Conservation (phyloP, 2,329 filamentous ascomycete species). For the Ophiocordyceps robertsii region DNA sequence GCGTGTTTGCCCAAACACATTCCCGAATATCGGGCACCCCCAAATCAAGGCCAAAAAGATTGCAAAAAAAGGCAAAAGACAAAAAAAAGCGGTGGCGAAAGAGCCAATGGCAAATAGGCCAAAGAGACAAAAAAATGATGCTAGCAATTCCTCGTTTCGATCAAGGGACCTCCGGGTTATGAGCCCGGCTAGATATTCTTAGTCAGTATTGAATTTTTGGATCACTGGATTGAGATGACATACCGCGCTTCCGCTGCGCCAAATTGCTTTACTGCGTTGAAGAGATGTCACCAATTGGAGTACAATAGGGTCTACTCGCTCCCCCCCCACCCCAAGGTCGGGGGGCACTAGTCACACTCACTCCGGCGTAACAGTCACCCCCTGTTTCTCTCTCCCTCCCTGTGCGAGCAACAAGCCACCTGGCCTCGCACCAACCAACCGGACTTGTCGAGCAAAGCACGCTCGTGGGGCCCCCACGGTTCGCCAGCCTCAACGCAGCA, state of each 20-base stretch:
- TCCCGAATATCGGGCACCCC: too few relatives aligned
- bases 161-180: constrained; percentile 16
- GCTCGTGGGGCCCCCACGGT: background rate
- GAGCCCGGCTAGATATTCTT: too few relatives aligned
- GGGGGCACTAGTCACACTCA: too few relatives aligned
- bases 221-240: too few relatives aligned
- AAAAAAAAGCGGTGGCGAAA: background rate
- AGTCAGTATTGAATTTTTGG: too few relatives aligned
- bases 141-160: constrained; percentile 19
- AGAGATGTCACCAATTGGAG: background rate
- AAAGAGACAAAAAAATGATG: constrained; percentile 2
- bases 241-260: constrained; percentile 16
- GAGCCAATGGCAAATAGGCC: background rate
- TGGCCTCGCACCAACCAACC: background rate
- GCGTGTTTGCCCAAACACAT: too few relatives aligned
- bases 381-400: background rate
- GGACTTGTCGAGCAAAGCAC: background rate
- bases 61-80: background rate
- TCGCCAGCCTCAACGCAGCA: background rate
- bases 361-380: too few relatives aligned
- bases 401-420: background rate
- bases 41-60: background rate
- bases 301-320: too few relatives aligned
- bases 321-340: too few relatives aligned
- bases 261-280: constrained; percentile 10